Base-by-base conservation (phyloP, 2,329 filamentous ascomycete species). In the Aspergillus eucalypticola region DNA sequence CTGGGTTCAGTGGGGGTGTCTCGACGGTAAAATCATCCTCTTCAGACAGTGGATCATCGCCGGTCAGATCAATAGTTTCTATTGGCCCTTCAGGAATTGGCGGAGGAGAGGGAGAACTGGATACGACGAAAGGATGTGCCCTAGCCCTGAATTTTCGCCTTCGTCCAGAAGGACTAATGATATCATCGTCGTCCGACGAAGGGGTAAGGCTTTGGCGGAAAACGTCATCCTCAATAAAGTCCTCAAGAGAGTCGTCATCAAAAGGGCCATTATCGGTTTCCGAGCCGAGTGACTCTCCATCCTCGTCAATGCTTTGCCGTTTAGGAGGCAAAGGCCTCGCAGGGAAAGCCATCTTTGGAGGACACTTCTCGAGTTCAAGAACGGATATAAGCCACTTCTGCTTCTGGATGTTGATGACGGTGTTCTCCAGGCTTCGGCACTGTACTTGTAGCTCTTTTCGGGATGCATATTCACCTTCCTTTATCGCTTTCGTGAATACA, bases 351-450 rank as follows among this genome's bases (percentile, higher is more conserved):
- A 68, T 59, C 51, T 67, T 74, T 11, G 65, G 70, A 7, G 72
- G 75, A 50, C 69, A 75, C 49, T 61, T 67, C 11, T 69, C 69
- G 39, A 67, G 64, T 54, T 76, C 67, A 62, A 83, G 74, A 2
- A 81, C 69, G 8, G 70, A 68, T 35, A 80, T 71, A 52, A 78
- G 78, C 81, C 81, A 86, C 27, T 71, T 70, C 23, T 70, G 67
- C 25, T 68, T 67, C 63, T 80, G 71, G 52, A 84, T 83, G 57
- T 89, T 83, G 38, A 85, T 82, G 0, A 96, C 75, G 3, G 82
- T 91, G 4, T 80, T 77, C 60, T 94, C 87, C 57, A 96, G 77
- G 38, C 77, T 82, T 10, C 77, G 74, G 52, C 87, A 86, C 66
- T 86, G 84, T 5, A 75, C 76, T 25, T 79, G 76, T 13, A 95